Conservation (phyloP, 257 asterid genomes). For the Coffea canephora region DNA sequence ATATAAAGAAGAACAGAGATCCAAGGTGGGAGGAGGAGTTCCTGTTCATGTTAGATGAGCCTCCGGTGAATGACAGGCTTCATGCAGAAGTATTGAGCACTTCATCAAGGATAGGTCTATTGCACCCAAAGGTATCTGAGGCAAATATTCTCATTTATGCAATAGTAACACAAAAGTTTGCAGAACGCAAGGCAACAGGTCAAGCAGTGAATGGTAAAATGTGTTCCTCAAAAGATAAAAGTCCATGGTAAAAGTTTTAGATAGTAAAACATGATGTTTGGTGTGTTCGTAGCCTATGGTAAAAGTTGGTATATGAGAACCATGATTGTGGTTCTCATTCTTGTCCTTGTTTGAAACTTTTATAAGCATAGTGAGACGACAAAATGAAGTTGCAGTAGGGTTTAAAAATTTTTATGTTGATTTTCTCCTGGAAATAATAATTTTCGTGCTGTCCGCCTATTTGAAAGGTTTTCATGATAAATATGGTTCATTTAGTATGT, state of each 20-base stretch:
- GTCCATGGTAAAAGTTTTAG: neutral
- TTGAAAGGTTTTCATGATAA: neutral
- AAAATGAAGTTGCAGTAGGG: neutral
- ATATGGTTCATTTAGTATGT: neutral
- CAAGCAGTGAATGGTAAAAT: neutral
- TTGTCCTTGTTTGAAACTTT: neutral
- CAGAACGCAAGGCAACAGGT: neutral
- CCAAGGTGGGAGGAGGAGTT: conserved; percentile 98
- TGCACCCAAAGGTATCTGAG: conserved; percentile 85
- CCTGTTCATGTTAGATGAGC: conserved; percentile 71
- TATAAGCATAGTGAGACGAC: neutral
- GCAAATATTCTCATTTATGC: conserved; percentile 5
- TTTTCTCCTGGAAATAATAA: neutral
- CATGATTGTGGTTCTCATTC: neutral
- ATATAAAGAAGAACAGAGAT: conserved; percentile 89
- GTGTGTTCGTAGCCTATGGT: neutral
- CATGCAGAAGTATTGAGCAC: conserved; percentile 81
- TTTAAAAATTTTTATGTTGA: neutral
- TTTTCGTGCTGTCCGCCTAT: neutral
- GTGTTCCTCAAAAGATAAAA: neutral
- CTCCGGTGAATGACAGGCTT: conserved; percentile 74
- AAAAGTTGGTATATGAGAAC: neutral
- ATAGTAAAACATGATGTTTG: neutral
- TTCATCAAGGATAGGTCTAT: conserved; percentile 77
- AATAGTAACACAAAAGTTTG: neutral